phyloP scores from a whole-genome alignment of 805 yeast genomes.

The Ogataea saltuana region DNA sequence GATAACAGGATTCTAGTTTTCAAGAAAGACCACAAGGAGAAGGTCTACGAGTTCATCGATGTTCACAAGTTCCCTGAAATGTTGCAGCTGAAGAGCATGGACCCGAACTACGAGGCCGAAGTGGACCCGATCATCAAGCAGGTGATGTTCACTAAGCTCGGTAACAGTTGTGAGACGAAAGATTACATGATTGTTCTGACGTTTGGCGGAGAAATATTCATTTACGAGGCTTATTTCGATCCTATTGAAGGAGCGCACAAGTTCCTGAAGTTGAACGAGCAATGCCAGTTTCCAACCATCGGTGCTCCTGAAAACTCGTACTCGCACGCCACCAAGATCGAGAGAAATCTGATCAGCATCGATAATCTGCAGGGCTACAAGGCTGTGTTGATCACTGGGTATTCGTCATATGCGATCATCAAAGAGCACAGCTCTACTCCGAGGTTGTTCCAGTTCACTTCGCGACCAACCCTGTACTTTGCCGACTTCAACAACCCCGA shows the following conservation, averaged over 20 bases:
- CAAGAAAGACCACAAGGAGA: conserved; percentile 53
- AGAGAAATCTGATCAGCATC: conserved; percentile 63
- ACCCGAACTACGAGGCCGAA: conserved; percentile 46
- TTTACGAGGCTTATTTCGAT: conserved; percentile 60
- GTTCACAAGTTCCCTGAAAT: conserved; percentile 48
- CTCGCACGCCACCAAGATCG: conserved; percentile 65
- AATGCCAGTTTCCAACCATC: conserved; percentile 48
- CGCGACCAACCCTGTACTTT: conserved; percentile 64
- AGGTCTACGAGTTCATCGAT: conserved; percentile 53
- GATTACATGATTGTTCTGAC: conserved; percentile 73
- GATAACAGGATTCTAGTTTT: conserved; percentile 72
- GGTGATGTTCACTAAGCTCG: conserved; percentile 61
- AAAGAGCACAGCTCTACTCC: conserved; percentile 66
- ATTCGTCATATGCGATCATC: conserved; percentile 65
- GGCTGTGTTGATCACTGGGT: conserved; percentile 71
- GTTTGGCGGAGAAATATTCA: conserved; percentile 74
- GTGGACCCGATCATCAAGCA: conserved; percentile 79
- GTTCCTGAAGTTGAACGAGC: conserved; percentile 45
- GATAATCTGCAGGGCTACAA: conserved; percentile 58
- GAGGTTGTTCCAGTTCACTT: conserved; percentile 64
- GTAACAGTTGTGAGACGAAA: conserved; percentile 53
- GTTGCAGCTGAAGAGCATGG: conserved; percentile 47
- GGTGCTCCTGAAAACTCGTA: conserved; percentile 84
- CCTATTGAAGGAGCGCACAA: conserved; percentile 38
- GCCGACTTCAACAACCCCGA: conserved; percentile 48